phyloP scores from a whole-genome alignment of 2,329 filamentous ascomycete species.

The Monosporascus sp. region DNA sequence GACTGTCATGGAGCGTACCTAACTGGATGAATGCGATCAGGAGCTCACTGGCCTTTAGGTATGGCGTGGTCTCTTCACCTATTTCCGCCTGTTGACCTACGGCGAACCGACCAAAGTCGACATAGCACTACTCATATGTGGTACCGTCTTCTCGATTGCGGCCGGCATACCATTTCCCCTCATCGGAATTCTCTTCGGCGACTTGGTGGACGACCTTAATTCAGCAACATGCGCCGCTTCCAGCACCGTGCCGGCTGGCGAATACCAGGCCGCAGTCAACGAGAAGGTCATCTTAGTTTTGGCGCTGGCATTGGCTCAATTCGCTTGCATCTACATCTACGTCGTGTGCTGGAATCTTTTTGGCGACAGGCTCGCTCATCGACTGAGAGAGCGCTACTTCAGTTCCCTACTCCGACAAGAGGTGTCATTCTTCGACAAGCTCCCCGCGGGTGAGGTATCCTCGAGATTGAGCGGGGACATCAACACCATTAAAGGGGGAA shows the following conservation, averaged over 20 bases:
- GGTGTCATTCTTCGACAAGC: constrained; percentile 51
- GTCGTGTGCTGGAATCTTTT: constrained; percentile 53
- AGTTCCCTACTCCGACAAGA: constrained; percentile 50
- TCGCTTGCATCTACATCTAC: constrained; percentile 52
- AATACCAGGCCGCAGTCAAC: constrained; percentile 36
- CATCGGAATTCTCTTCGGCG: constrained; percentile 59
- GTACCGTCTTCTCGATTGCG: constrained; percentile 41
- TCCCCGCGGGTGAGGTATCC: constrained; percentile 51
- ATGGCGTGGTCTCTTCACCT: constrained; percentile 27
- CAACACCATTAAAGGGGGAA: constrained; percentile 53
- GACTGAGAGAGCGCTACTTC: constrained; percentile 51
- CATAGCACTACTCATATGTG: constrained; percentile 35
- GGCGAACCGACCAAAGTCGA: constrained; percentile 40
- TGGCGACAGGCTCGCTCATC: constrained; percentile 50
- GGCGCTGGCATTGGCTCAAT: constrained; percentile 54
- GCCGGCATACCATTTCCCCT: constrained; percentile 60
- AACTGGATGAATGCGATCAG: neutral
- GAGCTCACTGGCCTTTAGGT: constrained; percentile 7
- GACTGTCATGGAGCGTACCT: too few relatives aligned
- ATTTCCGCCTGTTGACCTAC: constrained; percentile 41
- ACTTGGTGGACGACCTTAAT: constrained; percentile 59
- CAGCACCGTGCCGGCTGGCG: constrained; percentile 16
- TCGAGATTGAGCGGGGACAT: constrained; percentile 55
- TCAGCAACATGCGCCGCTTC: constrained; percentile 44
- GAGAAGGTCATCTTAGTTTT: constrained; percentile 52